Percentiles rank a stretch among this genome's conserved stretches.
phyloP scores from a whole-genome alignment of 2,329 filamentous ascomycete genomes.

The Claviceps pusilla region DNA sequence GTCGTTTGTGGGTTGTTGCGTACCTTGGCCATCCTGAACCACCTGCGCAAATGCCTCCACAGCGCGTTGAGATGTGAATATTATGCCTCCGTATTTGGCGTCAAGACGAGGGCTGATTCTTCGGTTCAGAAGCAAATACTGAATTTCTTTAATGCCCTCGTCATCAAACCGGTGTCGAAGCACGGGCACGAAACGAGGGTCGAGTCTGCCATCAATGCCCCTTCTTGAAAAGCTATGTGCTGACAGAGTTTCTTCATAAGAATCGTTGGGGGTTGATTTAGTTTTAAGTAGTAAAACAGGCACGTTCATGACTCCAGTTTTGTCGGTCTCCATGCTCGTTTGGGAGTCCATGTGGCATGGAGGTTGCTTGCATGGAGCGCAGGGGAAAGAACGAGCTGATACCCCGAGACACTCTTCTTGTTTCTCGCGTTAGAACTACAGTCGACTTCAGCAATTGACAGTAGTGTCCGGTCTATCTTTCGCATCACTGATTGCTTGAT shows the following conservation, averaged over 20 bases:
- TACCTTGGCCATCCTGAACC: slow-evolving; percentile 37
- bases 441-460: not conserved
- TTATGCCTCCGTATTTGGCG: slow-evolving; percentile 53
- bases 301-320: slow-evolving; percentile 6
- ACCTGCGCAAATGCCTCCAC: slow-evolving; percentile 61
- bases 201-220: slow-evolving; percentile 30
- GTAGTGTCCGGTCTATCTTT: not conserved
- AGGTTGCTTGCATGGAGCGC: not conserved
- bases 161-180: slow-evolving; percentile 55
- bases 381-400: not conserved
- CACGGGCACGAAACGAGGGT: slow-evolving; percentile 60
- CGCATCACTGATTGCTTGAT: not conserved
- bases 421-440: not conserved
- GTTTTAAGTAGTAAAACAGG: slow-evolving; percentile 65
- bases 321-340: not conserved
- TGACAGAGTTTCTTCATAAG: slow-evolving; percentile 50
- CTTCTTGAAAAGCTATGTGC: slow-evolving; percentile 6
- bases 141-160: slow-evolving; percentile 39
- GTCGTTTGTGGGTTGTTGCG: not conserved
- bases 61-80: slow-evolving; percentile 73
- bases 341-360: not conserved
- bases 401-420: not conserved
- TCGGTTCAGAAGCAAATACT: slow-evolving; percentile 29
- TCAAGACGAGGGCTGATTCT: slow-evolving; percentile 24
- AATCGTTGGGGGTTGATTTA: slow-evolving; percentile 53